These are phyloP conservation scores for Linum usitatissimum DNA, from an alignment of 345 rosid genomes.

Conservation along the genomic window DNA sequence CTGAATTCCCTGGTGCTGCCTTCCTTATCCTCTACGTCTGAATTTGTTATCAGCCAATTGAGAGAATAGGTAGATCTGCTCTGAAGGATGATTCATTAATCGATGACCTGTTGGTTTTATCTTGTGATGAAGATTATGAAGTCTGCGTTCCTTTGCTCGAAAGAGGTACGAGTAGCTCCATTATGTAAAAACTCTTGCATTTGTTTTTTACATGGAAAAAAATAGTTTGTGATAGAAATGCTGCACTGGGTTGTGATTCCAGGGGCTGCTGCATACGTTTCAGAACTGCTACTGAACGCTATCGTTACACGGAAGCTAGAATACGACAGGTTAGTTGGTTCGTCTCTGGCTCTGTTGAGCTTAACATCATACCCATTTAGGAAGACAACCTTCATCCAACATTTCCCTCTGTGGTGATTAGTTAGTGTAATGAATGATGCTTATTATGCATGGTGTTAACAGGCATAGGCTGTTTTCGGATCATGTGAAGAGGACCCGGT, in stretches of 20 bases:
- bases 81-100: constrained; percentile 40
- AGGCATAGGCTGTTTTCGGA: constrained; percentile 67
- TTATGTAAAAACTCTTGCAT: background rate
- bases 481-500: constrained; percentile 19
- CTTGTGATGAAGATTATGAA: constrained; percentile 69
- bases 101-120: constrained; percentile 58
- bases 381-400: too few species aligned
- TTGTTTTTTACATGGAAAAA: background rate
- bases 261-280: constrained; percentile 71
- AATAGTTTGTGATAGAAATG: background rate
- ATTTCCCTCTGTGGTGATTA: background rate
- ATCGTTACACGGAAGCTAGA: constrained; percentile 82
- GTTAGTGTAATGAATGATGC: background rate
- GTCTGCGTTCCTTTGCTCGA: constrained; percentile 57
- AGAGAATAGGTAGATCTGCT: constrained; percentile 67
- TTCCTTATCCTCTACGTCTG: constrained; percentile 7
- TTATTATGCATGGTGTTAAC: constrained; percentile 10
- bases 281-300: constrained; percentile 76
- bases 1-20: background rate
- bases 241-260: constrained; percentile 7
- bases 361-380: too few species aligned
- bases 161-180: constrained; percentile 35
- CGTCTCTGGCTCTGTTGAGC: background rate
- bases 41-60: constrained; percentile 41
- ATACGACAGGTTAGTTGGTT: constrained; percentile 63